phyloP scores from a whole-genome alignment of 495 filamentous ascomycete genomes.

The Neurospora sp. region DNA sequence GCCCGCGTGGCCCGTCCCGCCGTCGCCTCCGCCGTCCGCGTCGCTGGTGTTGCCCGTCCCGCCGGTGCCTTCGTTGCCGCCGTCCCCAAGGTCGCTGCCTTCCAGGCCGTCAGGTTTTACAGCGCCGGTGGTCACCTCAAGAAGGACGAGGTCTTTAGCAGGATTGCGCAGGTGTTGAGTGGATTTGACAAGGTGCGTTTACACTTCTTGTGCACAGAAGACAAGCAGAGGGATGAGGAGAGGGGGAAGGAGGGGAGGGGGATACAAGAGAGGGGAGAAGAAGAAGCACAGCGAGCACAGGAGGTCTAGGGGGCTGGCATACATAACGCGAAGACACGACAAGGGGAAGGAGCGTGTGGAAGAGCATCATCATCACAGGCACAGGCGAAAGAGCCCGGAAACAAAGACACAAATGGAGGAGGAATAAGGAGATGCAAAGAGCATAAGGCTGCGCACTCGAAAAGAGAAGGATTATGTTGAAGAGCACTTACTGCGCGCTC shows the following conservation, averaged over 20 bases:
- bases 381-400: neutral
- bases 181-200: conserved; percentile 91
- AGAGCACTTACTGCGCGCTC: neutral
- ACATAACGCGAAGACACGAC: neutral
- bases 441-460: neutral
- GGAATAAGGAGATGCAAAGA: neutral
- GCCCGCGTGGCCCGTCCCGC: conserved; percentile 42
- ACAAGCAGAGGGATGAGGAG: neutral
- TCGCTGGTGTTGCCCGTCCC: conserved; percentile 9
- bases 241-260: neutral
- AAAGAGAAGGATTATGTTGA: neutral
- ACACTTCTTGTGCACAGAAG: neutral
- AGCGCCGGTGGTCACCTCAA: conserved; percentile 67
- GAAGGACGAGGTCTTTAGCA: conserved; percentile 78
- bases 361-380: neutral
- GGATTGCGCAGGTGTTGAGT: conserved; percentile 84
- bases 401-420: neutral
- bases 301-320: neutral
- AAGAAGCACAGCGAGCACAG: neutral
- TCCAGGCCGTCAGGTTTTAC: conserved; percentile 67
- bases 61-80: conserved; percentile 18
- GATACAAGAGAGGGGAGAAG: neutral
- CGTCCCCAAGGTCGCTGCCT: conserved; percentile 38
- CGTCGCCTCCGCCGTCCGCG: conserved; percentile 35
- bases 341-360: neutral